phyloP scores from a whole-genome alignment of 257 asterid species.

The Haberlea rhodopensis region DNA sequence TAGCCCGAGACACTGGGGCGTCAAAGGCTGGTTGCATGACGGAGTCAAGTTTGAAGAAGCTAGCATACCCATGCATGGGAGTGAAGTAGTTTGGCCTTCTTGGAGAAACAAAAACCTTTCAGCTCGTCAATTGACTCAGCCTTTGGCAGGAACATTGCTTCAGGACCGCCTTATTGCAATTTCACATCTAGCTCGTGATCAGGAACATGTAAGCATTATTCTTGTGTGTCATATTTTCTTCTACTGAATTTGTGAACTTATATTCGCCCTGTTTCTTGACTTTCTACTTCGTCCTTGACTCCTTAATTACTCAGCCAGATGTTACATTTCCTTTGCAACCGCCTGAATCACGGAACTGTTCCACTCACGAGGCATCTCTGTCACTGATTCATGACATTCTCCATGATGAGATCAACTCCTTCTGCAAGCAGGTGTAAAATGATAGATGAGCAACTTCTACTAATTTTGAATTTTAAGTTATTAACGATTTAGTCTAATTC shows the following conservation, averaged over 20 bases:
- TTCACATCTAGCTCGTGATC: slow-evolving; percentile 94
- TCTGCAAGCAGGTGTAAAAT: slow-evolving; percentile 81
- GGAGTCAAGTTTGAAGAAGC: slow-evolving; percentile 86
- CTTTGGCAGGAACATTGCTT: slow-evolving; percentile 84
- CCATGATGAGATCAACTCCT: slow-evolving; percentile 79
- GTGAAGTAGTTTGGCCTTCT: slow-evolving; percentile 94
- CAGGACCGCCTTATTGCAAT: slow-evolving; percentile 95
- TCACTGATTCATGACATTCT: slow-evolving; percentile 63
- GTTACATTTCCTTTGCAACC: slow-evolving; percentile 91
- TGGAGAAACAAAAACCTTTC: slow-evolving; percentile 94
- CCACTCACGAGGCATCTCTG: slow-evolving; percentile 55
- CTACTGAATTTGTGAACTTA: slow-evolving; percentile 16
- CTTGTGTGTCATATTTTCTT: slow-evolving; percentile 17
- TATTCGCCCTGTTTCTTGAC: not conserved
- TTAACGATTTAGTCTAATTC: slow-evolving; percentile 15
- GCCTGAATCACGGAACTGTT: slow-evolving; percentile 54
- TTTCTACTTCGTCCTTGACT: slow-evolving; percentile 30
- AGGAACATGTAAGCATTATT: slow-evolving; percentile 70
- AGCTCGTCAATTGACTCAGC: slow-evolving; percentile 77
- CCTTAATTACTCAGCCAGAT: slow-evolving; percentile 74
- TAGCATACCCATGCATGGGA: slow-evolving; percentile 76
- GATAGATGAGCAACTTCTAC: slow-evolving; percentile 23
- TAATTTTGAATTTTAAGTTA: slow-evolving; percentile 12
- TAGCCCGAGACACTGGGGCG: slow-evolving; percentile 99
- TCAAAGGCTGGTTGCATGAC: slow-evolving; percentile 95